Conservation (phyloP, 2,329 filamentous ascomycete genomes). For the Curvularia sp. region DNA sequence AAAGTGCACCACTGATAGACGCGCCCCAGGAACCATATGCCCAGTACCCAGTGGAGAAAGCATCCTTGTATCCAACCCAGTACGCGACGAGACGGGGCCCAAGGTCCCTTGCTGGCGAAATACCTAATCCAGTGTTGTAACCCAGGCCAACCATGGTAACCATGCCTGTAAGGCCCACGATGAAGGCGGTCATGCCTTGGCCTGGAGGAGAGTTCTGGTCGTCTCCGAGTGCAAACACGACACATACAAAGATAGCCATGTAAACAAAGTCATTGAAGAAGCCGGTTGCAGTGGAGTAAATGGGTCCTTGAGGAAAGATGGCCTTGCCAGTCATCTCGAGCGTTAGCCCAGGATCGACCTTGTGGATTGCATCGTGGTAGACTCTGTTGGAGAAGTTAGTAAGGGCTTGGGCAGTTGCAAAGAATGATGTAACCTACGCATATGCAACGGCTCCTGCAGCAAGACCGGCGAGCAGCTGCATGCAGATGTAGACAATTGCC, state of each 20-base stretch:
- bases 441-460: slow-evolving; percentile 54
- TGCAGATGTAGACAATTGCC: slow-evolving; percentile 58
- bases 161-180: slow-evolving; percentile 37
- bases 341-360: slow-evolving; percentile 58
- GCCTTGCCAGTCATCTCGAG: slow-evolving; percentile 53
- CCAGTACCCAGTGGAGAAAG: slow-evolving; percentile 39
- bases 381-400: slow-evolving; percentile 20
- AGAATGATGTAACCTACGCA: slow-evolving; percentile 33
- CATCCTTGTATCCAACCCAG: slow-evolving; percentile 69
- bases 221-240: slow-evolving; percentile 70
- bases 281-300: slow-evolving; percentile 69
- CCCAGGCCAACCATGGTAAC: slow-evolving; percentile 36
- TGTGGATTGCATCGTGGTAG: slow-evolving; percentile 64
- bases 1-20: slow-evolving; percentile 33
- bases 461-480: slow-evolving; percentile 62
- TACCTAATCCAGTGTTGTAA: slow-evolving; percentile 53
- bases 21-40: slow-evolving; percentile 39
- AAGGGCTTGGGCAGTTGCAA: slow-evolving; percentile 37
- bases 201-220: slow-evolving; percentile 55
- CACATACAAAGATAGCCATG: slow-evolving; percentile 70
- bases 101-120: slow-evolving; percentile 75
- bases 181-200: slow-evolving; percentile 58
- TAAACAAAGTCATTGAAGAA: slow-evolving; percentile 76
- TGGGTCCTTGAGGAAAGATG: slow-evolving; percentile 65
- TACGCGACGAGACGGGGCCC: slow-evolving; percentile 72